Percentiles rank a stretch among this genome's conserved stretches.
These are phyloP conservation scores for Bacidia gigantensis DNA, from an alignment of 495 filamentous ascomycete species.

Conservation along the genomic window DNA sequence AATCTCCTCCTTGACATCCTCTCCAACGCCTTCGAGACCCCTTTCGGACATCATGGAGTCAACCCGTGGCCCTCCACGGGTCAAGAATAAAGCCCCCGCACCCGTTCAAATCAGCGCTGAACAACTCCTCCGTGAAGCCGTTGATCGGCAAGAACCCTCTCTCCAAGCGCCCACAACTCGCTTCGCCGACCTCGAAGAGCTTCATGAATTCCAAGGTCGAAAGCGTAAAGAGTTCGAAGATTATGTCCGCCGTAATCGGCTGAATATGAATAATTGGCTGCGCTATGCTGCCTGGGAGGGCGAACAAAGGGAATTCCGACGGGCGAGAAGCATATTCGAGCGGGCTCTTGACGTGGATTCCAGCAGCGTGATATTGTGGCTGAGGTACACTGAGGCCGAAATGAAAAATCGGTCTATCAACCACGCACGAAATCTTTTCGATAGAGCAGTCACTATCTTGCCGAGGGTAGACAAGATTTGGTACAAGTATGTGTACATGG, in stretches of 20 bases:
- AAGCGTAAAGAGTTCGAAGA: conserved; percentile 96
- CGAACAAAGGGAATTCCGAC: conserved; percentile 82
- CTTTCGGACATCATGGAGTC: too few relatives aligned
- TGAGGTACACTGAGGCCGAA: conserved; percentile 89
- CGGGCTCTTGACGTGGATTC: conserved; percentile 84
- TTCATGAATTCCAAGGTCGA: conserved; percentile 92
- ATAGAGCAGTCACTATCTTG: conserved; percentile 85
- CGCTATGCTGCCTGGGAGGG: conserved; percentile 88
- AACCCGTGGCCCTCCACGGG: conserved; percentile 72
- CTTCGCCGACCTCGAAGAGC: conserved; percentile 92
- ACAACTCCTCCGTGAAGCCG: conserved; percentile 93
- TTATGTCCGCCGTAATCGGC: conserved; percentile 86
- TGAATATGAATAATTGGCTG: conserved; percentile 99
- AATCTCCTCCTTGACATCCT: too few relatives aligned
- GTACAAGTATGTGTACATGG: conserved; percentile 99
- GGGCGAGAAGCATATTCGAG: conserved; percentile 92
- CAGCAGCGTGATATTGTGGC: conserved; percentile 68
- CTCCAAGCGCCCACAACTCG: conserved; percentile 85
- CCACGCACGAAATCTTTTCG: conserved; percentile 86
- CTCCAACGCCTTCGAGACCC: too few relatives aligned
- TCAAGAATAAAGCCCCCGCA: conserved; percentile 95
- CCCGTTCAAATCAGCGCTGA: conserved; percentile 87
- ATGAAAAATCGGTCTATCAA: conserved; percentile 97
- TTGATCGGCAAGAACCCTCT: conserved; percentile 85
- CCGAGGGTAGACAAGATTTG: conserved; percentile 89